Evolutionary conservation across 2,329 filamentous ascomycete genomes (phyloP), one percentile per base, ranked within the genome.

Genomic region (Sporothrix humicola): DNA sequence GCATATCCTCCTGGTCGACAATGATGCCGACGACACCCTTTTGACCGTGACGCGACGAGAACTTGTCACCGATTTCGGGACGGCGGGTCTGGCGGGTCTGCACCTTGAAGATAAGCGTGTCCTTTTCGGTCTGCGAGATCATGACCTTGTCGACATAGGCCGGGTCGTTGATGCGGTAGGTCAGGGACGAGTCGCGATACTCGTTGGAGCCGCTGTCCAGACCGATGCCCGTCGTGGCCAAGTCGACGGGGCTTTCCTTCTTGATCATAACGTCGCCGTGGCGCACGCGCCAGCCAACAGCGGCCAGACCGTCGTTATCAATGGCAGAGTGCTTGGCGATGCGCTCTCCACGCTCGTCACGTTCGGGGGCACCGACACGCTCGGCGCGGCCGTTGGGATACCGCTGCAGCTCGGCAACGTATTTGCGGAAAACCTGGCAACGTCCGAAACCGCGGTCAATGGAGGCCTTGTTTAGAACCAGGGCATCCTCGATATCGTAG

Each of bases 11-110:
- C 83, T 98, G 95, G 76, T 97, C 93, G 20, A 95, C 94, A 74
- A 99, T 98, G 78, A 98, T 95, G 73, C 96, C 96, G 1, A 97
- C 94, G 23, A 98, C 96, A 84, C 96, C 96, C 82, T 99, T 99
- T 80, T 99, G 96, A 23, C 96, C 96, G 87, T 99, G 96, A 74
- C 96, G 93, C 69, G 96, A 99, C 0, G 95, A 98, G 84, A 99
- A 99, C 81, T 99, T 99, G 87, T 99, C 96, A 71, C 96, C 96
- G 2, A 99, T 88, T 81, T 99, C 97, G 0, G 96, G 96, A 5
- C 95, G 90, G 58, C 97, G 91, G 0, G 97, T 99, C 82, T 99
- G 97, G n/a, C 97, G 88, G 0, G 95, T 97, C 80, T 98, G 93
- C 15, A 98, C 92, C 82, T 99, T 99, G 85, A 98, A 89, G 66